phyloP scores from a whole-genome alignment of 495 filamentous ascomycete genomes.

The Penicillium simplicissimum region DNA sequence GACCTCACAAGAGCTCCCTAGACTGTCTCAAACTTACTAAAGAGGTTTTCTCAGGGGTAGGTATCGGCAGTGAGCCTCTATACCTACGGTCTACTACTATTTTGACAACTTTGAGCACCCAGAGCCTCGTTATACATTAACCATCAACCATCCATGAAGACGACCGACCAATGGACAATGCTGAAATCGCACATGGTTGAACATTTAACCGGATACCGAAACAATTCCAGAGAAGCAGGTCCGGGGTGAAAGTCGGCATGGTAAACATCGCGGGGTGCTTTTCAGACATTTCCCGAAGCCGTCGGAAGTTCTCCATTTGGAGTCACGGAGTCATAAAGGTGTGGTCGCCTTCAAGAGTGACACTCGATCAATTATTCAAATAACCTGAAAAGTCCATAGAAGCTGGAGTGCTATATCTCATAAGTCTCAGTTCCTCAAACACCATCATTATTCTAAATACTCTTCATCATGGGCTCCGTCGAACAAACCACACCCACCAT shows the following conservation, averaged over 20 bases:
- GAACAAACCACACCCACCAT: slow-evolving; percentile 17
- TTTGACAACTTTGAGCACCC: too few relatives aligned
- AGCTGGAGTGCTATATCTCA: background rate
- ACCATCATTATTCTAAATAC: background rate
- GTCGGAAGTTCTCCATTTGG: background rate
- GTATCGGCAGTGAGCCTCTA: too few relatives aligned
- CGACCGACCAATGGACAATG: too few relatives aligned
- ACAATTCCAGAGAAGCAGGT: background rate
- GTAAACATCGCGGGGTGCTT: background rate
- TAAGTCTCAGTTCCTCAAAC: background rate
- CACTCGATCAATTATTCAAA: background rate
- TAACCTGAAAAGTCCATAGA: background rate
- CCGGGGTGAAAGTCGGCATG: background rate
- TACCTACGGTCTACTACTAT: too few relatives aligned
- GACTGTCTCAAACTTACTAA: too few relatives aligned
- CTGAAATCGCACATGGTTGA: too few relatives aligned
- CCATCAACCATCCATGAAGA: too few relatives aligned
- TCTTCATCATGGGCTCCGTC: slow-evolving; percentile 26
- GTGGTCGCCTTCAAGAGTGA: background rate
- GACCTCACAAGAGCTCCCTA: too few relatives aligned
- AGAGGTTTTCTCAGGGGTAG: too few relatives aligned
- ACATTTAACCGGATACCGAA: background rate
- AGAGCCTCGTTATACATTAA: too few relatives aligned
- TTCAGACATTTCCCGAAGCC: background rate
- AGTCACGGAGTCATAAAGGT: background rate